Evolutionary conservation across 352 stramenopile species (phyloP).

Genomic region (Pythium dissotocum): DNA sequence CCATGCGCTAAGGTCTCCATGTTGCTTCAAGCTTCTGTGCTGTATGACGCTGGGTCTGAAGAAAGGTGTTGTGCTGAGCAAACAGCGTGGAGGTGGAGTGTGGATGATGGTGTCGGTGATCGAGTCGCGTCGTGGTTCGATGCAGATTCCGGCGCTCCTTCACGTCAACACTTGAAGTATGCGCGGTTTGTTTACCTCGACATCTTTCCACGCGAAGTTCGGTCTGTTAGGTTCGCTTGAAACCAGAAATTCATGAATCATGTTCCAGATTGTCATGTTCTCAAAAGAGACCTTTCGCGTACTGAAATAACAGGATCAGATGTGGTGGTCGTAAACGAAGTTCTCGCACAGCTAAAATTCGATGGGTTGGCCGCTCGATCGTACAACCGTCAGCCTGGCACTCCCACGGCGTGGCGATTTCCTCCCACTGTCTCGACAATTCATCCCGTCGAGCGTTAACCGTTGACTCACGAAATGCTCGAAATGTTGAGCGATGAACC

Average conservation of each 20-base stretch:
- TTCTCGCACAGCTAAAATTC: not conserved
- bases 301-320: not conserved
- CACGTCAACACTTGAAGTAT: not conserved
- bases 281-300: no score
- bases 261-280: no score
- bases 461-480: not conserved
- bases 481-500: not conserved
- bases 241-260: no score
- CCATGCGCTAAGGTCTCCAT: conserved; percentile 74
- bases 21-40: conserved; percentile 1
- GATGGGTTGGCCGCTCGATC: not conserved
- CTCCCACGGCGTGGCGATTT: no score
- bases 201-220: not conserved
- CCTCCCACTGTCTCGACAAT: conserved; percentile 1
- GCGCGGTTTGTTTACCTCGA: not conserved
- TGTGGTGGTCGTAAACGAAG: not conserved
- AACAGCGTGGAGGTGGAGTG: not conserved
- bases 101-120: not conserved
- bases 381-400: not conserved
- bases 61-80: not conserved
- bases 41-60: not conserved
- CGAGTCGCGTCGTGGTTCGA: not conserved
- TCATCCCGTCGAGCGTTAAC: not conserved
- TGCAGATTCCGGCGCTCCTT: not conserved
- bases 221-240: not conserved